A percentile compares a stretch with the other conserved stretches of the same genome.
Conservation (phyloP, 108 stramenopile genomes). For the Cyclotella distinguenda region DNA sequence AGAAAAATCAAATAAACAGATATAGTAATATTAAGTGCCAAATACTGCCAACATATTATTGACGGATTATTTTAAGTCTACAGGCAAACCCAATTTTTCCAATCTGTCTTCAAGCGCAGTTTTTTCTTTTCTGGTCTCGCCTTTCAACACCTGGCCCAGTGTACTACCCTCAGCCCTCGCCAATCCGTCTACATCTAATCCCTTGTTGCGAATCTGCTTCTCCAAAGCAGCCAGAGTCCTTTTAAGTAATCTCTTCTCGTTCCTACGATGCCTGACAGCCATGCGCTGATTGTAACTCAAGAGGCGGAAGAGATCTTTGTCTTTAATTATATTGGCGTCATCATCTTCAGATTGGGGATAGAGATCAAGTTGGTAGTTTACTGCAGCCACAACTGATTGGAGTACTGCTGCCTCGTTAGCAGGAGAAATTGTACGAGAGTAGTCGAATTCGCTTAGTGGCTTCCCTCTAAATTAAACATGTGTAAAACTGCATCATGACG, state of each 20-base stretch:
- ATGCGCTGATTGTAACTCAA: constrained; percentile 86
- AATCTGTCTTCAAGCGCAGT: constrained; percentile 83
- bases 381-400: constrained; percentile 78
- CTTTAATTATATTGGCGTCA: constrained; percentile 85
- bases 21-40: too few relatives aligned
- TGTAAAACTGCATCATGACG: not conserved
- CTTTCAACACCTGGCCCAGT: constrained; percentile 73
- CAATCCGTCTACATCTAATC: constrained; percentile 72
- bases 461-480: constrained; percentile 44
- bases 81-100: constrained; percentile 86
- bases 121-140: constrained; percentile 77
- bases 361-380: constrained; percentile 76
- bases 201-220: constrained; percentile 74
- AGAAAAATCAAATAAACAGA: too few relatives aligned
- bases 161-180: constrained; percentile 79
- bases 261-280: constrained; percentile 84
- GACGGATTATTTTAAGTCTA: constrained; percentile 66
- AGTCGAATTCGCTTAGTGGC: constrained; percentile 76
- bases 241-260: constrained; percentile 89
- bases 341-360: constrained; percentile 90
- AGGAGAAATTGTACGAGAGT: constrained; percentile 79
- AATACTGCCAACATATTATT: not conserved
- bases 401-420: constrained; percentile 92
- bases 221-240: constrained; percentile 88
- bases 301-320: constrained; percentile 73